Conservation (phyloP, 768 basidiomycete species). For the Phaeotremella fagi region DNA sequence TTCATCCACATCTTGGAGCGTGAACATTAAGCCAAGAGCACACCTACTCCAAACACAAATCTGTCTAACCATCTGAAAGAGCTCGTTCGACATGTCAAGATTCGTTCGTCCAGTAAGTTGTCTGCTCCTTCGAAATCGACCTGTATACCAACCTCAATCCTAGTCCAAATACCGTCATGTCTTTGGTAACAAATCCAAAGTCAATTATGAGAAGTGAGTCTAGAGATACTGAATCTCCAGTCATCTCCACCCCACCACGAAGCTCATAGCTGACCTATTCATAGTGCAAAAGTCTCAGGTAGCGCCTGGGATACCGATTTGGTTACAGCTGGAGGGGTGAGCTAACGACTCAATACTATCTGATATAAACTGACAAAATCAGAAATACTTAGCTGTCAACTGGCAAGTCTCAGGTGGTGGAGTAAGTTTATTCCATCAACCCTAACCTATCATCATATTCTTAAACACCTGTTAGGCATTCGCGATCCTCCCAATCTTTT, state of each 20-base stretch:
- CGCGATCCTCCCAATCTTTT: slow-evolving; percentile 72
- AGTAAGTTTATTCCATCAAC: slow-evolving; percentile 19
- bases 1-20: too few species aligned
- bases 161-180: slow-evolving; percentile 90
- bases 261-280: background rate
- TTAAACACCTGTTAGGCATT: slow-evolving; percentile 63
- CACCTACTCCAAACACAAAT: too few species aligned
- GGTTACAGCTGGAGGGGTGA: slow-evolving; percentile 67
- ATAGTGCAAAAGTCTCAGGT: slow-evolving; percentile 62
- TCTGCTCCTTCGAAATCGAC: background rate
- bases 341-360: background rate
- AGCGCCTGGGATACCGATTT: slow-evolving; percentile 97
- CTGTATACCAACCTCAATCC: background rate
- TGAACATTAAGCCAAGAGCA: too few species aligned
- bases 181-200: slow-evolving; percentile 82
- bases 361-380: background rate
- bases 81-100: too few species aligned
- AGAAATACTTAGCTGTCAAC: slow-evolving; percentile 81
- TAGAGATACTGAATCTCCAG: background rate
- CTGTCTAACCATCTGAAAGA: too few species aligned
- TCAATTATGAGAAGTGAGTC: slow-evolving; percentile 43
- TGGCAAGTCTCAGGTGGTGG: slow-evolving; percentile 61
- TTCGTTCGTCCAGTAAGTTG: slow-evolving; percentile 62
- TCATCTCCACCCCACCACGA: background rate
- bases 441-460: background rate